These are phyloP conservation scores for Phylloporus rhodoxanthus DNA, from an alignment of 768 basidiomycete species.

Conservation along the genomic window DNA sequence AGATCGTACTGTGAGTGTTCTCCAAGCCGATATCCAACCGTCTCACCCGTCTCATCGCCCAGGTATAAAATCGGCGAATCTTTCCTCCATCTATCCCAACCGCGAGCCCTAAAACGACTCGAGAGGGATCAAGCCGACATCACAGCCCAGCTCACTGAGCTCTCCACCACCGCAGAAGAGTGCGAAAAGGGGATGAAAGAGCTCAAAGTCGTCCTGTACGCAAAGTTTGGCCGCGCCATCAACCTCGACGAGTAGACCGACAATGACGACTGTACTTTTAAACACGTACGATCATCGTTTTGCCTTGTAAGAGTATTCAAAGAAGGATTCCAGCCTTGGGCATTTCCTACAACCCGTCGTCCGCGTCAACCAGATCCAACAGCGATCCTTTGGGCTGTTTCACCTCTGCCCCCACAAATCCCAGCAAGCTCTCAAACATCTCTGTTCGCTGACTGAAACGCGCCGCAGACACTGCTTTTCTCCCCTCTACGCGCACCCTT, in stretches of 20 bases:
- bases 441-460: conserved; percentile 61
- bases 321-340: not conserved
- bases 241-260: conserved; percentile 72
- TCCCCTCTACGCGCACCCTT: conserved; percentile 23
- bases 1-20: conserved; percentile 60
- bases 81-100: conserved; percentile 73
- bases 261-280: not conserved
- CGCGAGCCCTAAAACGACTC: conserved; percentile 63
- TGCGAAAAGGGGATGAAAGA: conserved; percentile 75
- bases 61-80: conserved; percentile 90
- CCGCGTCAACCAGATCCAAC: conserved; percentile 52
- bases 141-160: conserved; percentile 45
- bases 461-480: conserved; percentile 35
- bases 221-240: conserved; percentile 89
- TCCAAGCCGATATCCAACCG: conserved; percentile 29
- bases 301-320: not conserved
- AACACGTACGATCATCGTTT: not conserved
- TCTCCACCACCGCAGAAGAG: conserved; percentile 50
- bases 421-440: conserved; percentile 63
- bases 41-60: conserved; percentile 48
- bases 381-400: conserved; percentile 65
- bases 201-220: conserved; percentile 75
- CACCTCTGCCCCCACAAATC: conserved; percentile 53
- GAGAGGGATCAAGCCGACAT: conserved; percentile 62
- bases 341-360: conserved; percentile 20